Base-by-base conservation (phyloP, 2,329 filamentous ascomycete genomes). In the Colletotrichum costaricense region DNA sequence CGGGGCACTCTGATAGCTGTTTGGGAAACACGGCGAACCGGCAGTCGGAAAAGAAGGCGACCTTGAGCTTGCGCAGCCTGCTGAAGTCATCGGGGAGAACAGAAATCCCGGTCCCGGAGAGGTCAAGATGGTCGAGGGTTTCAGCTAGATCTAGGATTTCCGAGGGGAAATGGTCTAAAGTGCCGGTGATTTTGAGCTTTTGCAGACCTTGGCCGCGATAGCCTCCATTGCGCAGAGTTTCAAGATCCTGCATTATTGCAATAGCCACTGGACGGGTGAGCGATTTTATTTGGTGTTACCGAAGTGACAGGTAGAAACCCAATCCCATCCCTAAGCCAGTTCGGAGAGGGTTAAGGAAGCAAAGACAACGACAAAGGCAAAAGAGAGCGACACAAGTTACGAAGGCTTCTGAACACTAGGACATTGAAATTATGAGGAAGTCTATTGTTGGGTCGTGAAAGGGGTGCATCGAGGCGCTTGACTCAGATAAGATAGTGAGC, bases 21-120 rank as follows among this genome's bases (percentile, higher is more conserved):
- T 74, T 75, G 2, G 86, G 86, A 69, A 88, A 88, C 24, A 78
- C 75, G 3, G 75, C 73, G 75, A 88, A 88, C 33, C 77, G 80
- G 78, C 86, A 88, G 71, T 84, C 76, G 9, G 86, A 87, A 73
- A 88, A 85, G 75, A 87, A 86, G 30, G 82, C 82, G 22, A 86
- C 80, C 76, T 84, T 85, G 59, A 88, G 85, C 49, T 82, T 83
- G 57, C 82, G 82, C 19, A 88, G 77, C 22, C 79, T 78, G 52
- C 79, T 77, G 63, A 88, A 80, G 56, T 82, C 79, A 5, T 80
- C 74, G 1, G 86, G 86, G 8, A 88, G 78, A 4, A 77, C 75
- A 14, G 83, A 82, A 4, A 88, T 79, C 0, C 81, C 81, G 0
- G 85, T 87, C 14, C 81, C 82, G 0, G 86, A 88, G n/a, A 88